A percentile compares a stretch with the other conserved stretches of the same genome.
Conservation (phyloP, 768 basidiomycete species). For the Russula earlei region DNA sequence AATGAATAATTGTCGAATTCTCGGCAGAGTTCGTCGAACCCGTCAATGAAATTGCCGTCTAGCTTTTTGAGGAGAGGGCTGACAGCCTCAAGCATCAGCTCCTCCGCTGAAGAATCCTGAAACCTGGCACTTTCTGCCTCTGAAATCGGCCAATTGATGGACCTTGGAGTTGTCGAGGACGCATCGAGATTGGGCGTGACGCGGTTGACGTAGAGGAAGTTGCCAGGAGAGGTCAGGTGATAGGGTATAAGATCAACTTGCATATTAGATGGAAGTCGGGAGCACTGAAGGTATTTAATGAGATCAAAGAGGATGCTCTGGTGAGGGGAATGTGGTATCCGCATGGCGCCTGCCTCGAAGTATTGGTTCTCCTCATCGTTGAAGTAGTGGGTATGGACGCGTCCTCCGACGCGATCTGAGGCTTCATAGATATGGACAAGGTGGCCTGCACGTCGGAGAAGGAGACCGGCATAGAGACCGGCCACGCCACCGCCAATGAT, state of each 20-base stretch:
- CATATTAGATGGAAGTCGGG: constrained; percentile 5
- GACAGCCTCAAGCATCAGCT: constrained; percentile 16
- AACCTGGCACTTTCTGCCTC: neutral
- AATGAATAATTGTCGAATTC: constrained; percentile 20
- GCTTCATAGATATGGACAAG: constrained; percentile 16
- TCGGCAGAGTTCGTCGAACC: constrained; percentile 17
- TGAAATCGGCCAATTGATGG: constrained; percentile 11
- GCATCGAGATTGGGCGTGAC: neutral
- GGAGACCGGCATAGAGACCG: constrained; percentile 17
- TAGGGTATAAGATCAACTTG: constrained; percentile 16
- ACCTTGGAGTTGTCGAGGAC: constrained; percentile 5
- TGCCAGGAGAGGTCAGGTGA: constrained; percentile 13
- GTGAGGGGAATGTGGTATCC: constrained; percentile 18
- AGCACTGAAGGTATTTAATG: constrained; percentile 5
- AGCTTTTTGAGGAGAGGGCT: constrained; percentile 12
- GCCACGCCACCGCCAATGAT: constrained; percentile 18
- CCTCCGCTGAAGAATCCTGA: constrained; percentile 12
- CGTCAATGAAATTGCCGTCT: constrained; percentile 13
- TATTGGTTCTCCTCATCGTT: constrained; percentile 17
- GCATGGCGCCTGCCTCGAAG: constrained; percentile 21
- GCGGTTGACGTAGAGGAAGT: constrained; percentile 17
- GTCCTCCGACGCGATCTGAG: constrained; percentile 17
- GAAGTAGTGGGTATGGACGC: constrained; percentile 18
- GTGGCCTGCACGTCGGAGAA: constrained; percentile 12
- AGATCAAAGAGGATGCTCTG: constrained; percentile 15